phyloP scores from a whole-genome alignment of 2,329 filamentous ascomycete species.

The Oidium heveae region DNA sequence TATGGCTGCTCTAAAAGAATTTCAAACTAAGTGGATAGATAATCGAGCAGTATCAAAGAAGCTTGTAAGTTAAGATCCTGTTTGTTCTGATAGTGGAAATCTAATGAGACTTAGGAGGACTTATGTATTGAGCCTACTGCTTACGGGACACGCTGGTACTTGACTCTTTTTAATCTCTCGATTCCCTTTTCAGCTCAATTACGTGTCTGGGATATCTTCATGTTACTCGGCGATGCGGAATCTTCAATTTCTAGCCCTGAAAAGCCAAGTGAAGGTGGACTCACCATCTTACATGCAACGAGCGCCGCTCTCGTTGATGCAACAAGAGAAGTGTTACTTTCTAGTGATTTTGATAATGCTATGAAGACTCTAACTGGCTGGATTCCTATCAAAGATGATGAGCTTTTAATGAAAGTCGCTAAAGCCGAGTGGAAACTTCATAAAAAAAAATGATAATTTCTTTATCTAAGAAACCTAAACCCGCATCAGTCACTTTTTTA shows the following conservation, averaged over 20 bases:
- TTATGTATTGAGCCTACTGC: slow-evolving; percentile 64
- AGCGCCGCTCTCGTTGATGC: slow-evolving; percentile 78
- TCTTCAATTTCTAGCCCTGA: slow-evolving; percentile 5
- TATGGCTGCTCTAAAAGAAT: slow-evolving; percentile 64
- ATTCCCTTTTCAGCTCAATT: slow-evolving; percentile 87
- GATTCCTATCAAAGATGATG: slow-evolving; percentile 83
- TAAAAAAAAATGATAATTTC: slow-evolving; percentile 18
- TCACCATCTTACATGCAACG: slow-evolving; percentile 76
- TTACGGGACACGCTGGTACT: slow-evolving; percentile 94
- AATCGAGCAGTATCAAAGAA: slow-evolving; percentile 56
- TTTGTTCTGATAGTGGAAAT: slow-evolving; percentile 1
- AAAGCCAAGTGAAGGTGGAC: slow-evolving; percentile 30
- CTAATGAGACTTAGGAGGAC: slow-evolving; percentile 27
- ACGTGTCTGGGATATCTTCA: slow-evolving; percentile 92
- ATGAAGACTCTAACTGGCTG: slow-evolving; percentile 94
- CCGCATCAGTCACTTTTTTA: too few relatives aligned
- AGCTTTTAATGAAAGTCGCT: slow-evolving; percentile 74
- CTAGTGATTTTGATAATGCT: slow-evolving; percentile 87
- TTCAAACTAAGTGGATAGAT: slow-evolving; percentile 61
- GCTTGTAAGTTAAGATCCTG: slow-evolving; percentile 33
- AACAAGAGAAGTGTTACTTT: slow-evolving; percentile 64
- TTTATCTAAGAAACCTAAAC: too few relatives aligned
- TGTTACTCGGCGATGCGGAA: slow-evolving; percentile 64
- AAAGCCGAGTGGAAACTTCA: slow-evolving; percentile 62
- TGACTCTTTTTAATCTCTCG: slow-evolving; percentile 91